These are phyloP conservation scores for Cladobotryum protrusum DNA, from an alignment of 2,329 filamentous ascomycete species.

Conservation along the genomic window DNA sequence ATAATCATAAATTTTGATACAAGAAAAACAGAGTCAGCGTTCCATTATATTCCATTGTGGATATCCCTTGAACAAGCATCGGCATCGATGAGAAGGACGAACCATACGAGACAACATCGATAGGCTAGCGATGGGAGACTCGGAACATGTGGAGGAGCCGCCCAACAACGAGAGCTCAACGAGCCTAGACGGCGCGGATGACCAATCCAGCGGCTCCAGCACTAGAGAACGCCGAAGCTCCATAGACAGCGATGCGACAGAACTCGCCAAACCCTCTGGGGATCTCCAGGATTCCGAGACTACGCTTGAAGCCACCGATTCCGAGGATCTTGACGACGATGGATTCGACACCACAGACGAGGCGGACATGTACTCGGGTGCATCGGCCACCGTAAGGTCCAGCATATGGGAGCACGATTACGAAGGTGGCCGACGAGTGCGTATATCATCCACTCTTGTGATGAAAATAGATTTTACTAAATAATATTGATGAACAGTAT, in stretches of 20 bases:
- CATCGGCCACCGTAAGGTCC: conserved; percentile 6
- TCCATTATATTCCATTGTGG: too few species aligned
- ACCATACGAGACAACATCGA: background rate
- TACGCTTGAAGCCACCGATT: conserved; percentile 7
- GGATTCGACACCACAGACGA: conserved; percentile 2
- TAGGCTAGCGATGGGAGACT: conserved; percentile 4
- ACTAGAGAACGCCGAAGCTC: conserved; percentile 6
- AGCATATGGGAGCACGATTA: conserved; percentile 13
- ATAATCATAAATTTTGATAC: too few species aligned
- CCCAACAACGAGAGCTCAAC: background rate
- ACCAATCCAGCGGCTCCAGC: background rate
- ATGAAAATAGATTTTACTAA: background rate
- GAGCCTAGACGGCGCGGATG: conserved; percentile 1
- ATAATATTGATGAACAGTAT: conserved; percentile 17
- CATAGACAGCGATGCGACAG: background rate
- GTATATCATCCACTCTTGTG: background rate
- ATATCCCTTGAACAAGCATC: too few species aligned
- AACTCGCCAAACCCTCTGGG: background rate
- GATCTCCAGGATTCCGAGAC: conserved; percentile 8
- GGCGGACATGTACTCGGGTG: conserved; percentile 1
- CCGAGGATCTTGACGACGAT: conserved; percentile 4
- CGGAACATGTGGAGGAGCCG: background rate
- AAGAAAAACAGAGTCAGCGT: too few species aligned
- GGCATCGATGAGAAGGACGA: background rate
- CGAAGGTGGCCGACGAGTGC: conserved; percentile 10